phyloP scores from a whole-genome alignment of 2,329 filamentous ascomycete species.

The Periconia macrospinosa region DNA sequence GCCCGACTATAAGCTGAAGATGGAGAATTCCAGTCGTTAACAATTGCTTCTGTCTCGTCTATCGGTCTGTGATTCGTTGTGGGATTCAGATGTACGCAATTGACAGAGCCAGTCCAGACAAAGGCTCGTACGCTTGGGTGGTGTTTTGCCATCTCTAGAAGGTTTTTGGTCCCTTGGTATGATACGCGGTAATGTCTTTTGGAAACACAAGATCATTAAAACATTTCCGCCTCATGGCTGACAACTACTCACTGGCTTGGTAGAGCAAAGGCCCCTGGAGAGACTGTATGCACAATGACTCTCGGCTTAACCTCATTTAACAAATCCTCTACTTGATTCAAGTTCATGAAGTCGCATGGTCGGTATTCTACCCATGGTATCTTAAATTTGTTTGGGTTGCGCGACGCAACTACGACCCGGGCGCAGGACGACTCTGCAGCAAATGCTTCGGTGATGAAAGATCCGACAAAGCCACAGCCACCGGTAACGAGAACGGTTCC shows the following conservation, averaged over 20 bases:
- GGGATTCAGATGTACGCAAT: not conserved
- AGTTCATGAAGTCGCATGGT: conserved; percentile 1
- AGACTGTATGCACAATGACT: conserved; percentile 4
- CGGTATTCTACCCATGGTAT: not conserved
- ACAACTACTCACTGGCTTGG: not conserved
- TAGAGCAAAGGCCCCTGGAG: conserved; percentile 1
- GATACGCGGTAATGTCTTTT: conserved; percentile 1
- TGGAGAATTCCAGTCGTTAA: not conserved
- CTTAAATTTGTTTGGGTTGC: not conserved
- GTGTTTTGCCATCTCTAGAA: conserved; percentile 1
- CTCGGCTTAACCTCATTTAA: not conserved
- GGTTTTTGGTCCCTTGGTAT: conserved; percentile 2
- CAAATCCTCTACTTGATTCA: not conserved
- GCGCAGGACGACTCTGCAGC: conserved; percentile 2
- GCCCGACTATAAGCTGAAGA: conserved; percentile 9
- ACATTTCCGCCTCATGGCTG: too few species aligned
- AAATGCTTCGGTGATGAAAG: conserved; percentile 5
- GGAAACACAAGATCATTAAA: too few species aligned
- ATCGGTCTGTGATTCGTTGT: not conserved
- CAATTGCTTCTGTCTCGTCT: not conserved
- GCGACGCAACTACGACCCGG: conserved; percentile 1
- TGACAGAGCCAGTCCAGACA: conserved; percentile 3
- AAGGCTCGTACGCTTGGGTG: conserved; percentile 4
- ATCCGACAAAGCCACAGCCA: conserved; percentile 6
- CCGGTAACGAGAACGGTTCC: conserved; percentile 11